Conservation (phyloP, 495 filamentous ascomycete genomes). For the Hypomontagnella submonticulosa region DNA sequence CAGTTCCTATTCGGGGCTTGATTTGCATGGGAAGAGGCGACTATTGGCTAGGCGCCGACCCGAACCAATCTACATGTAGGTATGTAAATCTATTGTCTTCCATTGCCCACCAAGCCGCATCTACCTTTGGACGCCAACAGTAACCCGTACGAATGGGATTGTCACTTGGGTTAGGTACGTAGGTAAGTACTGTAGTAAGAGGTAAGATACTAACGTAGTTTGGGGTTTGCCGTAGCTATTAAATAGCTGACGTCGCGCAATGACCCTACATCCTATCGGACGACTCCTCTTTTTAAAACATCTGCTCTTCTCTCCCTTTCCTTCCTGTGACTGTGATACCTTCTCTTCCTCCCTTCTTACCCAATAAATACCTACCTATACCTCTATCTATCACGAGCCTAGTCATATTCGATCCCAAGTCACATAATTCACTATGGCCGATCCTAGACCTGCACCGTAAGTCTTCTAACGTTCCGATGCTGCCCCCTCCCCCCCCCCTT, state of each 20-base stretch:
- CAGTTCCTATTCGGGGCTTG: conserved; percentile 25
- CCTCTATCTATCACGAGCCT: background rate
- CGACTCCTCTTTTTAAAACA: conserved; percentile 14
- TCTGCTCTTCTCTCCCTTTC: conserved; percentile 19
- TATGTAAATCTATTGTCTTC: conserved; percentile 8
- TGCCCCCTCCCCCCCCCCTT: no score
- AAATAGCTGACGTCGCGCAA: conserved; percentile 36
- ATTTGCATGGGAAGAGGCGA: conserved; percentile 7
- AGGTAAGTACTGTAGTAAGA: no score
- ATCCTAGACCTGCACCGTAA: conserved; percentile 44
- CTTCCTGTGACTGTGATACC: conserved; percentile 29
- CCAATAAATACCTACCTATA: background rate
- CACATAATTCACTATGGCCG: conserved; percentile 39
- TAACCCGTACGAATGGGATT: conserved; percentile 12
- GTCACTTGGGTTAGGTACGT: conserved; percentile 9
- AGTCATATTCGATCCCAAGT: background rate
- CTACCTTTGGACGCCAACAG: no score
- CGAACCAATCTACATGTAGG: conserved; percentile 6
- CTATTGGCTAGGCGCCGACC: conserved; percentile 28
- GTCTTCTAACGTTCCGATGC: conserved; percentile 6
- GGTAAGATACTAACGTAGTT: no score
- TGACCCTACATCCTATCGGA: conserved; percentile 20
- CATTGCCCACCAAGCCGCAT: conserved; percentile 15
- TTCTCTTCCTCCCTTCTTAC: background rate
- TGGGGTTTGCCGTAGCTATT: conserved; percentile 5